These are phyloP conservation scores for Leccinum insolens DNA, from an alignment of 1,284 basidiomycete species.

Conservation along the genomic window DNA sequence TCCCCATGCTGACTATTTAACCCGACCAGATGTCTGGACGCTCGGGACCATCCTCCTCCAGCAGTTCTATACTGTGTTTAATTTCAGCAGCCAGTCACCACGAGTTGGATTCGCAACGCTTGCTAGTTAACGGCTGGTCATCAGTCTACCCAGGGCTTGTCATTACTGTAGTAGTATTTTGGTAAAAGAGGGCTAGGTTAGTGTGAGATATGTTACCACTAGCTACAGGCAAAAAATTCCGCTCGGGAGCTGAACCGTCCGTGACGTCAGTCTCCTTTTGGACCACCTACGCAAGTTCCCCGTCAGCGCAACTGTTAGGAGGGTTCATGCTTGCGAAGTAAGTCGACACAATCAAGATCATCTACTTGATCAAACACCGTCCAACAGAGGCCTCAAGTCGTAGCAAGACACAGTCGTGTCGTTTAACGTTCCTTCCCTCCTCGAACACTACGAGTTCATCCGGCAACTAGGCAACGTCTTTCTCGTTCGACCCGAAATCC, in stretches of 20 bases:
- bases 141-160: too few relatives aligned
- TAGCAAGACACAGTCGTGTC: conserved; percentile 91
- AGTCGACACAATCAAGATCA: conserved; percentile 32
- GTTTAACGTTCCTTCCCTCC: conserved; percentile 82
- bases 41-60: too few relatives aligned
- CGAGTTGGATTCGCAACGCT: too few relatives aligned
- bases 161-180: too few relatives aligned
- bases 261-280: conserved; percentile 72
- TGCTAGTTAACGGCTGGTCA: too few relatives aligned
- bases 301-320: conserved; percentile 85
- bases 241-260: conserved; percentile 12
- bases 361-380: conserved; percentile 4
- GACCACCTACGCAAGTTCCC: conserved; percentile 97
- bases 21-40: too few relatives aligned
- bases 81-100: too few relatives aligned
- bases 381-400: conserved; percentile 85
- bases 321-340: conserved; percentile 98
- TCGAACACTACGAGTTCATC: conserved; percentile 98
- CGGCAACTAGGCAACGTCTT: conserved; percentile 98
- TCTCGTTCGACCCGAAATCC: conserved; percentile 87
- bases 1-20: too few relatives aligned
- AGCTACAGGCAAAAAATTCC: not conserved
- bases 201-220: too few relatives aligned
- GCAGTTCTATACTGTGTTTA: too few relatives aligned
- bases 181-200: too few relatives aligned